phyloP scores from a whole-genome alignment of 208 protist genomes.

The Wallacemonas rigidus region DNA sequence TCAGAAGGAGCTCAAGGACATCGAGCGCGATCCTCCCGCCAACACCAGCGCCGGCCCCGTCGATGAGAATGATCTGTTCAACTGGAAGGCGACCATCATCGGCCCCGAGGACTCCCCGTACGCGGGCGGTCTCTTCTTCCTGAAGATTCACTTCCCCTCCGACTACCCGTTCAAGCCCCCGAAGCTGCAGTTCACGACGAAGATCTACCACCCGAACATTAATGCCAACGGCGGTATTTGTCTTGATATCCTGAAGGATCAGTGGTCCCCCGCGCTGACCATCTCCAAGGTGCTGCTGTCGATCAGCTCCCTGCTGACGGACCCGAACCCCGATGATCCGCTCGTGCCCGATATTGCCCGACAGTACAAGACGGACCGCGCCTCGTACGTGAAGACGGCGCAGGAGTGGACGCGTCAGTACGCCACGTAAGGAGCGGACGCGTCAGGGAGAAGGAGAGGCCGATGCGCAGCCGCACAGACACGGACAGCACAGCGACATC shows the following conservation, averaged over 20 bases:
- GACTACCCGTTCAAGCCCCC: conserved; percentile 98
- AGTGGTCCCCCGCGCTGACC: conserved; percentile 97
- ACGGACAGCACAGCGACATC: no score
- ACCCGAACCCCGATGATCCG: conserved; percentile 99
- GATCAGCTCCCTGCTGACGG: conserved; percentile 98
- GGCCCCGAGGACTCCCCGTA: conserved; percentile 97
- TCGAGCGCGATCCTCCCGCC: conserved; percentile 95
- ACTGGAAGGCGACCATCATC: conserved; percentile 97
- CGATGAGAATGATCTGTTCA: conserved; percentile 95
- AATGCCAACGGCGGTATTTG: conserved; percentile 97
- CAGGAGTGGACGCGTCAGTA: conserved; percentile 91
- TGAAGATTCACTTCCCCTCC: conserved; percentile 98
- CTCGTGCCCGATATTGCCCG: conserved; percentile 98
- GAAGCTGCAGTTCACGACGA: conserved; percentile 94
- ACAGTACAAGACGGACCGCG: conserved; percentile 94
- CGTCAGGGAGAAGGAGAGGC: no score
- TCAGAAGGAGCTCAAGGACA: conserved; percentile 95
- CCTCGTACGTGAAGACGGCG: conserved; percentile 92
- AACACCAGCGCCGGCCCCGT: conserved; percentile 95
- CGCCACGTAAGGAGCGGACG: conserved; percentile 38
- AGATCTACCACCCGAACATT: conserved; percentile 98
- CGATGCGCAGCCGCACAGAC: no score
- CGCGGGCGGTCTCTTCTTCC: conserved; percentile 97
- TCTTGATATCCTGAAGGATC: conserved; percentile 98
- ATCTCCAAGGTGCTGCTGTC: conserved; percentile 99